Percentiles rank a stretch among this genome's conserved stretches.
Conservation (phyloP, 2,329 filamentous ascomycete genomes). For the Penicillium sp. region DNA sequence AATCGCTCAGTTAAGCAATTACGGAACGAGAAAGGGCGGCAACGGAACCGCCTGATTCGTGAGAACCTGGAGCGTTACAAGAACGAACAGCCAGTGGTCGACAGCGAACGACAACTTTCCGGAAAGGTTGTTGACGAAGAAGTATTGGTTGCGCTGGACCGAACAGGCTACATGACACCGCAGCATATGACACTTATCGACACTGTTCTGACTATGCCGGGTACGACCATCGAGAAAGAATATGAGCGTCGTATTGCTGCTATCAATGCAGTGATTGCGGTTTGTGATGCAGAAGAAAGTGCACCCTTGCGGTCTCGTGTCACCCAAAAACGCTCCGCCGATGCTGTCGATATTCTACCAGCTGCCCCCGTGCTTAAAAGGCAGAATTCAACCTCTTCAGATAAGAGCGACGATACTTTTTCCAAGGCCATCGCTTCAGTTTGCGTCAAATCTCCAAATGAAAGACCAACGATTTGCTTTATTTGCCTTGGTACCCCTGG, state of each 20-base stretch:
- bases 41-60: slow-evolving; percentile 21
- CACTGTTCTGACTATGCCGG: slow-evolving; percentile 25
- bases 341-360: slow-evolving; percentile 5
- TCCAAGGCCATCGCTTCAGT: slow-evolving; percentile 17
- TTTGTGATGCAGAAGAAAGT: slow-evolving; percentile 30
- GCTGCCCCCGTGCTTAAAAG: slow-evolving; percentile 14
- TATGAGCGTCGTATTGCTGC: slow-evolving; percentile 24
- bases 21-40: slow-evolving; percentile 22
- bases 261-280: slow-evolving; percentile 28
- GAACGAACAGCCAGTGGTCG: slow-evolving; percentile 29
- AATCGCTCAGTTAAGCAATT: slow-evolving; percentile 14
- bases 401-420: slow-evolving; percentile 11
- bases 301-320: slow-evolving; percentile 16
- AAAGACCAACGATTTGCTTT: slow-evolving; percentile 24
- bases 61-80: slow-evolving; percentile 29
- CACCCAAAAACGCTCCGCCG: slow-evolving; percentile 14
- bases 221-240: slow-evolving; percentile 25
- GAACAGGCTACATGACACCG: slow-evolving; percentile 22
- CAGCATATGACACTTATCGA: slow-evolving; percentile 27
- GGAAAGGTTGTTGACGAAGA: slow-evolving; percentile 27
- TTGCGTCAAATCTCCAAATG: slow-evolving; percentile 14
- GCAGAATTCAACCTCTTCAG: slow-evolving; percentile 5
- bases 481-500: slow-evolving; percentile 20
- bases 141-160: slow-evolving; percentile 24
- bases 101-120: slow-evolving; percentile 24